phyloP scores from a whole-genome alignment of 768 basidiomycete genomes.

The Boletus pseudo-olivaceus region DNA sequence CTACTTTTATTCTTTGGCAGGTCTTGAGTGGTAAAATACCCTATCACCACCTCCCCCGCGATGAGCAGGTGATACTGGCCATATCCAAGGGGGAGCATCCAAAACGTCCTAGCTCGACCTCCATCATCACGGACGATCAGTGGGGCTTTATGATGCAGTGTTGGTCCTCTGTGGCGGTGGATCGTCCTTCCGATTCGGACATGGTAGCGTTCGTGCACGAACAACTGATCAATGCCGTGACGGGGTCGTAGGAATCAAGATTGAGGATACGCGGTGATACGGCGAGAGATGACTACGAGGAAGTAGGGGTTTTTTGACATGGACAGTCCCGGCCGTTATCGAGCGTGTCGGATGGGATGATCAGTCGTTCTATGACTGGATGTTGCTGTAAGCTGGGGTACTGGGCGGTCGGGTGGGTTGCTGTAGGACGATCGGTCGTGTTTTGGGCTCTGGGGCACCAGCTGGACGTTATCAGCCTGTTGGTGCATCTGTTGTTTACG shows the following conservation, averaged over 20 bases:
- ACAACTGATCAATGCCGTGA: conserved; percentile 10
- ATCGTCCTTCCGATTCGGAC: conserved; percentile 32
- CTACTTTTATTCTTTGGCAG: conserved; percentile 1
- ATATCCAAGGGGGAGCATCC: conserved; percentile 14
- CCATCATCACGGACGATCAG: conserved; percentile 15
- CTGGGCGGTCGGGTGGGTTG: too few relatives aligned
- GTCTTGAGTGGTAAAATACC: conserved; percentile 22
- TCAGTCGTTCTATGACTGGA: not conserved
- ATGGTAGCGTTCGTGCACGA: conserved; percentile 23
- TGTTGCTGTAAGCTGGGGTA: not conserved
- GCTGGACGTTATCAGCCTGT: too few relatives aligned
- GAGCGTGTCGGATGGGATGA: not conserved
- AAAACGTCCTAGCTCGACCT: conserved; percentile 2
- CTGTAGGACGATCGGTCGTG: too few relatives aligned
- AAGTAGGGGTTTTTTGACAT: not conserved
- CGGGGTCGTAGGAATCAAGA: not conserved
- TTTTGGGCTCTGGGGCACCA: too few relatives aligned
- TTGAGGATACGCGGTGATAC: not conserved
- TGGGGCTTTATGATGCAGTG: conserved; percentile 24
- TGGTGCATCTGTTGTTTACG: not conserved
- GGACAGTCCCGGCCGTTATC: too few relatives aligned
- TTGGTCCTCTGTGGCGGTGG: conserved; percentile 27
- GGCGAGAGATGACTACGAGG: not conserved
- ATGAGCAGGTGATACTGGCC: conserved; percentile 17
- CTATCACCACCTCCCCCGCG: conserved; percentile 20